Base-by-base conservation (phyloP, 306 rosid species). In the Citrullus colocynthis region DNA sequence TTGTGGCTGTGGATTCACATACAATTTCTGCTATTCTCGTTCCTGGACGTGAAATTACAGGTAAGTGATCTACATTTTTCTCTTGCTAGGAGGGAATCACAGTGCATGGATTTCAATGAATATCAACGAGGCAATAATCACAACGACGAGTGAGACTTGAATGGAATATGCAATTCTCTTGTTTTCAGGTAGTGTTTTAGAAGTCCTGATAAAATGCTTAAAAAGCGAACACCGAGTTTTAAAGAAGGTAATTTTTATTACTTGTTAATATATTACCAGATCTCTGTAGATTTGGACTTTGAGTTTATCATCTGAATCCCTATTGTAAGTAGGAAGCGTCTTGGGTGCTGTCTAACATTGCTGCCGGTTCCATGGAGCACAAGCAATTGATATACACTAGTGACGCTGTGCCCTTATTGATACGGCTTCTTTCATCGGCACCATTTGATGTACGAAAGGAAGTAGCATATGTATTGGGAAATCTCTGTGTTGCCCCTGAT, bases 331-430 rank as follows among this genome's bases (percentile, higher is more conserved):
- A 96, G 99, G 98, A 96, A 88, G 92, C 98, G 78, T 88, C 98
- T 21, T 96, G 99, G 98, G 97, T 88, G 69, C 87, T 96, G 45
- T 92, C 98, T 76, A 96, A 96, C 84, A 82, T 92, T 58, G 99
- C 97, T 51, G 93, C 97, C 11, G 96, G 96, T 74, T 89, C 97
- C 42, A 49, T 89, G 52, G 97, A 91, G 80, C 98, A 89, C 83
- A 96, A 96, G 89, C 89, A 84, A 75, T 81, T 91, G 82, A 91
- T 96, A 78, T 88, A 83, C 83, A 84, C 88, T 17, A 91, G 93
- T n/a, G 91, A 89, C 76, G 89, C 88, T 0, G 80, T 87, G 86
- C 83, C 91, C 36, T 62, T 91, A 85, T 86, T 96, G 54, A 79
- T 92, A 79, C 88, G 76, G 54, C 96, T 92, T 76, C 88, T 92